These are phyloP conservation scores for Triticum monococcum DNA, from an alignment of 176 grass and related monocot species.

Conservation along the genomic window DNA sequence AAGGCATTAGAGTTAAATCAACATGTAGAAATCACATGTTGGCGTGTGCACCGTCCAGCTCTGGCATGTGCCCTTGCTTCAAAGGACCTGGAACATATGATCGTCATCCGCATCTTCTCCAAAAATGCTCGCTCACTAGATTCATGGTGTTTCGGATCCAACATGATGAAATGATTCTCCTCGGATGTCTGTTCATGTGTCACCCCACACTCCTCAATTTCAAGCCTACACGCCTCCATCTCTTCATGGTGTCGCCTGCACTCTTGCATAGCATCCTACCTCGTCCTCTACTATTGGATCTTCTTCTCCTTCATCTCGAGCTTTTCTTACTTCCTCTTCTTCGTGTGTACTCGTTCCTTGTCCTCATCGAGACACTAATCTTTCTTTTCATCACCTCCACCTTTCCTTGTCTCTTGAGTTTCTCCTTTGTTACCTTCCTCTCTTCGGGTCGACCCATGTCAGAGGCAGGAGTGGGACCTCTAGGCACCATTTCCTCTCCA, in stretches of 20 bases:
- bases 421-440: neutral
- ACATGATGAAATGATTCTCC: neutral
- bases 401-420: neutral
- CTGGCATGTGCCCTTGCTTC: no score
- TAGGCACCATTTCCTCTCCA: neutral
- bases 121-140: no score
- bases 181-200: neutral
- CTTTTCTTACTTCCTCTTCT: neutral
- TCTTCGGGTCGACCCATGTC: rapidly evolving
- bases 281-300: neutral
- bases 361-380: neutral
- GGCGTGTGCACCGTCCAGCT: no score
- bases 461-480: neutral
- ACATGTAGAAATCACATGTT: no score
- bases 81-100: no score
- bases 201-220: neutral
- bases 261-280: neutral
- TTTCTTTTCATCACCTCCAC: neutral
- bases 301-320: neutral
- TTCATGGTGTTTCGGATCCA: no score
- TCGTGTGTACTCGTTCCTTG: neutral
- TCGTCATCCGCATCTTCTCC: no score
- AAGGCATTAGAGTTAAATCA: no score
- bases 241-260: neutral
- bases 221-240: neutral